A percentile compares a stretch with the other conserved stretches of the same genome.
Conservation (phyloP, 805 yeast genomes). For the Kluyveromyces siamensis region DNA sequence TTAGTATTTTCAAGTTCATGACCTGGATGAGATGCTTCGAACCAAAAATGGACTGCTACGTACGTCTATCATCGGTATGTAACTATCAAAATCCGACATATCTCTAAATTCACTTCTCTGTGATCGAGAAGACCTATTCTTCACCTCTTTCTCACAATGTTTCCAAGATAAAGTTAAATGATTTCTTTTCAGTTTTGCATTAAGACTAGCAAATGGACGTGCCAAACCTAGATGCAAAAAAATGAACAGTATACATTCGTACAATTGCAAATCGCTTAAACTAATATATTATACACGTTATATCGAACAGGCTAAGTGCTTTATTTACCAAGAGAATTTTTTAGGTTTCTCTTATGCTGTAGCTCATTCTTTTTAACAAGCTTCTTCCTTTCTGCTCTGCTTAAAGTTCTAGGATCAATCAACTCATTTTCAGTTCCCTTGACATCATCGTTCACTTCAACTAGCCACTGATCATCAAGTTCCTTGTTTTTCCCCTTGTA, state of each 20-base stretch:
- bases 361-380: constrained; percentile 75
- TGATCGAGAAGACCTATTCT: not conserved
- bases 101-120: not conserved
- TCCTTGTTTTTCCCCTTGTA: constrained; percentile 87
- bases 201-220: not conserved
- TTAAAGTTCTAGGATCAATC: constrained; percentile 78
- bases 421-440: constrained; percentile 52
- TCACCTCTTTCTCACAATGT: too few relatives aligned
- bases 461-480: constrained; percentile 87
- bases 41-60: constrained; percentile 15
- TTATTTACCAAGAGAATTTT: constrained; percentile 19
- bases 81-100: constrained; percentile 27
- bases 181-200: not conserved
- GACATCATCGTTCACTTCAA: constrained; percentile 77
- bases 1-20: not conserved
- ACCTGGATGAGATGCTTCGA: too few relatives aligned
- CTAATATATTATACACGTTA: not conserved
- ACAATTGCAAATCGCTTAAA: not conserved
- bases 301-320: not conserved
- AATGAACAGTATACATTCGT: not conserved
- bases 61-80: constrained; percentile 58
- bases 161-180: not conserved
- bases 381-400: constrained; percentile 74
- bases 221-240: too few relatives aligned
- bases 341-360: constrained; percentile 77